Conservation (phyloP, 2,329 filamentous ascomycete species). For the Elsinoe ampelina region DNA sequence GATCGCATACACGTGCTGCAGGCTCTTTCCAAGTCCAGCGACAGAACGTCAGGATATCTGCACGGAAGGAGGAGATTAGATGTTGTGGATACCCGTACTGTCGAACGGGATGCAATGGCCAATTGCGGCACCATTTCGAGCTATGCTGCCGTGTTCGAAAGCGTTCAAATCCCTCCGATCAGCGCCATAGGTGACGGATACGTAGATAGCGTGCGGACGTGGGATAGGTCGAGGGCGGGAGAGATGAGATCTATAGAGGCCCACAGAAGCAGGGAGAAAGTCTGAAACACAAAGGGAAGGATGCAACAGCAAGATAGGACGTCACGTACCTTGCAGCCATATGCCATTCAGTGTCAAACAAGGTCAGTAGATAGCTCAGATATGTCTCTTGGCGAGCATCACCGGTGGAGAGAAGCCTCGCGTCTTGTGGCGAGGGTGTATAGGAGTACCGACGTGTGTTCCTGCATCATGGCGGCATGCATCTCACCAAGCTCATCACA, state of each 20-base stretch:
- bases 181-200: neutral
- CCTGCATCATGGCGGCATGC: neutral
- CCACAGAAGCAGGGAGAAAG: neutral
- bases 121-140: too few species aligned
- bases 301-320: neutral
- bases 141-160: too few species aligned
- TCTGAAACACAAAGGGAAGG: neutral
- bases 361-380: neutral
- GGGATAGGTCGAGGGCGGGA: neutral
- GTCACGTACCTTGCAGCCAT: neutral
- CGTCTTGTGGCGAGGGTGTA: neutral
- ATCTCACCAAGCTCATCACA: neutral
- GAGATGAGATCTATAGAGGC: neutral
- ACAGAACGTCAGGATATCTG: neutral
- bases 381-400: neutral
- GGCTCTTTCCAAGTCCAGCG: neutral
- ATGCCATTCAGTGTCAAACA: neutral
- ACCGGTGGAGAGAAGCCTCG: neutral
- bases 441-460: neutral
- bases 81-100: too few species aligned
- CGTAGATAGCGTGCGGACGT: neutral
- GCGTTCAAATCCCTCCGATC: too few species aligned
- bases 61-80: too few species aligned
- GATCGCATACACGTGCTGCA: slow-evolving; percentile 1
- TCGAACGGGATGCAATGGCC: too few species aligned